Percentiles rank a stretch among this genome's conserved stretches.
Conservation (phyloP, 495 filamentous ascomycete species). For the Pseudevernia furfuracea region DNA sequence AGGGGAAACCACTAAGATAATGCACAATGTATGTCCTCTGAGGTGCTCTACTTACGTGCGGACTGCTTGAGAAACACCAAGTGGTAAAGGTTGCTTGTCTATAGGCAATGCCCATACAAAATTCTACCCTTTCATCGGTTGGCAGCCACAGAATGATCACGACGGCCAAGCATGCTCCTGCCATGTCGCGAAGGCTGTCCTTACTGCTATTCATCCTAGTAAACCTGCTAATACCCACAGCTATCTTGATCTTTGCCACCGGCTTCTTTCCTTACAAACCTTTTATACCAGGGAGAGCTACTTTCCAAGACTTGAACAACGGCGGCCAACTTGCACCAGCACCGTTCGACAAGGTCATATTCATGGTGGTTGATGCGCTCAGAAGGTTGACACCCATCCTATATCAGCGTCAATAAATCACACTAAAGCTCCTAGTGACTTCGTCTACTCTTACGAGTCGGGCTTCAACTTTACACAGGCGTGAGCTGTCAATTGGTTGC, state of each 20-base stretch:
- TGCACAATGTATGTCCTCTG: no score
- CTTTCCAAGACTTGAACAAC: constrained; percentile 45
- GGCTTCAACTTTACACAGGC: constrained; percentile 87
- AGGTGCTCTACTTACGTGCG: no score
- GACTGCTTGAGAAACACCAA: background rate
- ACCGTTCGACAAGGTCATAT: constrained; percentile 80
- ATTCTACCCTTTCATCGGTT: background rate
- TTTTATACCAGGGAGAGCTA: constrained; percentile 73
- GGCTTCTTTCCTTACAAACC: constrained; percentile 99
- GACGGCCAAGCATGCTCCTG: background rate
- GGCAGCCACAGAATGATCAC: background rate
- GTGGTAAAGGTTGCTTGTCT: background rate
- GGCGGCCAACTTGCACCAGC: constrained; percentile 42
- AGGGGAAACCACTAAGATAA: no score
- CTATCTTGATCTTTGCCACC: constrained; percentile 73
- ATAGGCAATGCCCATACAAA: background rate
- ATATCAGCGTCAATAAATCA: constrained; percentile 19
- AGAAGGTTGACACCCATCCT: constrained; percentile 54
- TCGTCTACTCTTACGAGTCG: constrained; percentile 75
- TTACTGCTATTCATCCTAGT: constrained; percentile 40
- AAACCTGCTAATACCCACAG: constrained; percentile 71
- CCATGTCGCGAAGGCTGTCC: constrained; percentile 9
- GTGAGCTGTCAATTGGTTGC: constrained; percentile 38
- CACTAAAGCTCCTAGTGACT: constrained; percentile 56
- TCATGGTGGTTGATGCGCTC: constrained; percentile 97